Conservation (phyloP, 139 green algal genomes). For the Chlamydomonas applanata region DNA sequence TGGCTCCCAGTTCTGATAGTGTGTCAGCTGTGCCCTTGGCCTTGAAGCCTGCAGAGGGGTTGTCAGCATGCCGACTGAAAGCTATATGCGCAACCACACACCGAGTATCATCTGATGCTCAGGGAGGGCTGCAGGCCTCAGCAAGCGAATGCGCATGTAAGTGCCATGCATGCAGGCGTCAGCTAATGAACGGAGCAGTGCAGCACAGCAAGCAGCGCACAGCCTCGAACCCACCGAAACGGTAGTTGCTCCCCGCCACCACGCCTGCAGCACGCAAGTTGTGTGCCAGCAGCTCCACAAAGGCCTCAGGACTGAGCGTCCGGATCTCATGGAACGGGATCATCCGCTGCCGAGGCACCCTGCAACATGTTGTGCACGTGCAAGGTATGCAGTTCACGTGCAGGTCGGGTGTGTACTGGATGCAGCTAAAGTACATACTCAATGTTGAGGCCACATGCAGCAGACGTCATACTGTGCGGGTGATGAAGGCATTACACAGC, state of each 20-base stretch:
- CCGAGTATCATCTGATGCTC: background rate
- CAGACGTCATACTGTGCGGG: too few species aligned
- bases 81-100: background rate
- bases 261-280: slow-evolving; percentile 77
- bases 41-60: slow-evolving; percentile 58
- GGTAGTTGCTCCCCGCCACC: slow-evolving; percentile 86
- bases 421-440: too few species aligned
- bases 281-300: slow-evolving; percentile 77
- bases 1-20: slow-evolving; percentile 51
- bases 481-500: too few species aligned
- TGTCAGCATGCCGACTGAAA: background rate
- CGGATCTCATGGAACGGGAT: slow-evolving; percentile 84
- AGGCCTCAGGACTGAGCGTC: slow-evolving; percentile 69
- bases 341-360: slow-evolving; percentile 56
- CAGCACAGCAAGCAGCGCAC: background rate
- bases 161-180: background rate
- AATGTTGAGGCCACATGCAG: too few species aligned
- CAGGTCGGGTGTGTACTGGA: too few species aligned
- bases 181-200: background rate
- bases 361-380: too few species aligned
- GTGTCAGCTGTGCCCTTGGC: slow-evolving; percentile 63
- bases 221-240: slow-evolving; percentile 73
- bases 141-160: background rate
- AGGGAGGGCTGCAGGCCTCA: background rate
- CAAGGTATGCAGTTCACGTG: too few species aligned